phyloP scores from a whole-genome alignment of 257 asterid genomes.

The Gentiana straminea region DNA sequence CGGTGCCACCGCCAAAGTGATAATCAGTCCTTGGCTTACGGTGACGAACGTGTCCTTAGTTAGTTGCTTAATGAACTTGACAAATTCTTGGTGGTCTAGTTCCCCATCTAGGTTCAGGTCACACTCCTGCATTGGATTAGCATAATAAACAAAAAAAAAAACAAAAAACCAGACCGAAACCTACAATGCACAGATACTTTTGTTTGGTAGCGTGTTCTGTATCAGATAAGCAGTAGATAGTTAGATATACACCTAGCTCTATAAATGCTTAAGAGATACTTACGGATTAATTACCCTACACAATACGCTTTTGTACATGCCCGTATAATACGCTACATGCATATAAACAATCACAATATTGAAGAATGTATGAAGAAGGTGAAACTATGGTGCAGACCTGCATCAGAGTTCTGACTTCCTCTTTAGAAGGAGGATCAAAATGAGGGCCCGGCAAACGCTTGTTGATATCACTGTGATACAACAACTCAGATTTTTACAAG shows the following conservation, averaged over 20 bases:
- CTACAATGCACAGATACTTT: no score
- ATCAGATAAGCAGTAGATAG: no score
- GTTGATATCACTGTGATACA: conserved; percentile 55
- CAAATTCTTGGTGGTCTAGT: conserved; percentile 67
- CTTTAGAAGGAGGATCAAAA: conserved; percentile 84
- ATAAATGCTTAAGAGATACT: no score
- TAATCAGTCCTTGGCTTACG: conserved; percentile 66
- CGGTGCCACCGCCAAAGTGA: conserved; percentile 82
- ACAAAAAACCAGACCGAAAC: no score
- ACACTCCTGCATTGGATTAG: conserved; percentile 34
- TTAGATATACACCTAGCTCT: no score
- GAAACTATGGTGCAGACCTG: conserved; percentile 27
- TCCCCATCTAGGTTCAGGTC: conserved; percentile 80
- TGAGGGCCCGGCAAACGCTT: conserved; percentile 93
- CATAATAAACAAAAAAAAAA: no score
- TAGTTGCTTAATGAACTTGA: conserved; percentile 37
- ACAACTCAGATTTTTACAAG: conserved; percentile 1
- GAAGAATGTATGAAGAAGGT: no score
- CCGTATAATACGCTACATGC: no score
- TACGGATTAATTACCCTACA: no score
- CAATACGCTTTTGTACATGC: no score
- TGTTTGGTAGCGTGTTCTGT: no score
- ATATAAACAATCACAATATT: no score
- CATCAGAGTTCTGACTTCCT: conserved; percentile 45
- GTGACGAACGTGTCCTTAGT: conserved; percentile 60